Conservation (phyloP, 805 yeast genomes). For the Metschnikowia picachoensis region DNA sequence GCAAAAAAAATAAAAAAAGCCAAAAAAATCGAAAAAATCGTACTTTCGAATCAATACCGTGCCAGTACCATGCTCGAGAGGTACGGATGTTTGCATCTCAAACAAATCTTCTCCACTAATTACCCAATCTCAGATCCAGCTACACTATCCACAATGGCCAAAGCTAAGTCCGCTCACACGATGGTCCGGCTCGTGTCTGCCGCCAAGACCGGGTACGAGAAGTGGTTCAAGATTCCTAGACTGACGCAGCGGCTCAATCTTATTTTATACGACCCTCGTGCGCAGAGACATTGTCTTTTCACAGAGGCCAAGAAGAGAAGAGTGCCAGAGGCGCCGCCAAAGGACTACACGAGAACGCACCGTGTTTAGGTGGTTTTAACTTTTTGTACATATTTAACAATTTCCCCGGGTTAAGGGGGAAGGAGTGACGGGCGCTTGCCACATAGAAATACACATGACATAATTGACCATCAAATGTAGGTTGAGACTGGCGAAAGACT, state of each 20-base stretch:
- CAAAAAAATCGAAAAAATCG: background rate
- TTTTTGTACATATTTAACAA: too few species aligned
- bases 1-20: too few species aligned
- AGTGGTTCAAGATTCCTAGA: constrained; percentile 79
- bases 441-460: background rate
- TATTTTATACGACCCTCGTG: constrained; percentile 46
- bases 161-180: constrained; percentile 74
- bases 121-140: background rate
- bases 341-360: constrained; percentile 30
- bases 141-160: constrained; percentile 14
- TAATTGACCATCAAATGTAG: too few species aligned
- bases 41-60: background rate
- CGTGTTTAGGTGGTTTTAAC: constrained; percentile 13
- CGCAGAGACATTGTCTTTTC: constrained; percentile 87
- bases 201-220: constrained; percentile 84
- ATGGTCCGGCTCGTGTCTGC: constrained; percentile 83
- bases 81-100: constrained; percentile 4
- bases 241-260: constrained; percentile 75
- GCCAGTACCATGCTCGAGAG: background rate
- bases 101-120: background rate
- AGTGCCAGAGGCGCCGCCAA: constrained; percentile 46
- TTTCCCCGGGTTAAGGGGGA: background rate
- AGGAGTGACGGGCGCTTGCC: background rate
- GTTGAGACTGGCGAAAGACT: too few species aligned
- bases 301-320: constrained; percentile 86